Base-by-base conservation (phyloP, 2,329 filamentous ascomycete species). In the Arthrobotrys sinensis region DNA sequence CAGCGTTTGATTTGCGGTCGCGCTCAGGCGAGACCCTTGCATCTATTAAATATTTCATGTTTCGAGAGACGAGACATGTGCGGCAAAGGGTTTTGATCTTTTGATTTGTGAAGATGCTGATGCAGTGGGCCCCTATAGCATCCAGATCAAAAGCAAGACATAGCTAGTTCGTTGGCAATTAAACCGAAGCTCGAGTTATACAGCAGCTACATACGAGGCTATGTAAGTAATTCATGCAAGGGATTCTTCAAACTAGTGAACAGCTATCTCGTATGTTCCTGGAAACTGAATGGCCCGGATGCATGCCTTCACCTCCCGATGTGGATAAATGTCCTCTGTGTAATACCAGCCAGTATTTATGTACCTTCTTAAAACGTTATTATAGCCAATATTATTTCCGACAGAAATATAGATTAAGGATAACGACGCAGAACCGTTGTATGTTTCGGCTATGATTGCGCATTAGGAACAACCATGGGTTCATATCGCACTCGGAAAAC, bases 1-100 rank as follows among this genome's bases (percentile, higher is more conserved):
- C 12, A 55, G 16, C 50, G 24, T 70, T 77, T 68, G 63, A 67
- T 77, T 63, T 77, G 66, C 40, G 57, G 65, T 65, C 38, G 36
- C 45, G 63, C 63, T 52, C 73, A 77, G 66, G 73, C 73, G 72
- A 77, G 73, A 77, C 66, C 73, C 73, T 77, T 77, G 73, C 73
- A 70, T 77, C 40, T 52, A 50, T 62, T 66, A 62, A 52, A 43
- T 77, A 62, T 71, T 77, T 77, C 73, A 68, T 70, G 38, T 70
- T 62, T 65, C 73, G 73, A 77, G 60, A 46, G 48, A 52, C 55
- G 55, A 60, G 55, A 43, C 36, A 60, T 40, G 66, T 77, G 66
- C 66, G 73, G 73, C 72, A 76, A 70, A 77, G 45, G 34, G 62
- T 60, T 77, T 77, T 68, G 67, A 36, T 50, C 63, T 50, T 67